Conservation (phyloP, 345 rosid genomes). For the Geranium rotundifolium region DNA sequence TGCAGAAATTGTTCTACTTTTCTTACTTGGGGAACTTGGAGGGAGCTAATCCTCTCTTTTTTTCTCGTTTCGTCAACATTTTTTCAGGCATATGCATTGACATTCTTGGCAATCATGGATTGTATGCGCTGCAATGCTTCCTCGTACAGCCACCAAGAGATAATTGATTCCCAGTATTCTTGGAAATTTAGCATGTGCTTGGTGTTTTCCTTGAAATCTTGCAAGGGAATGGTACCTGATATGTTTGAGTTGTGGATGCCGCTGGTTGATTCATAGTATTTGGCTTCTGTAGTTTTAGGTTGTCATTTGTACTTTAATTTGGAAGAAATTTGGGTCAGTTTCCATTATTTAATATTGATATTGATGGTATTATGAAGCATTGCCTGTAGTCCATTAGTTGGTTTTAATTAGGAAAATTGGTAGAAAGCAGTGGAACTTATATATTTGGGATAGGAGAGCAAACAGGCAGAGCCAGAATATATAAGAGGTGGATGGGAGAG, state of each 20-base stretch:
- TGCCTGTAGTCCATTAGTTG: too few relatives aligned
- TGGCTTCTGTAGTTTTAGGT: constrained; percentile 7
- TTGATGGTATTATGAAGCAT: too few relatives aligned
- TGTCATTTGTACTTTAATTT: constrained; percentile 3
- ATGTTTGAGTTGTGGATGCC: constrained; percentile 52
- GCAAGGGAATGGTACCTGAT: constrained; percentile 13
- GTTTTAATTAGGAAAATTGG: too few relatives aligned
- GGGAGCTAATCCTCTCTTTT: constrained; percentile 3
- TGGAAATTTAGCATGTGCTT: constrained; percentile 31
- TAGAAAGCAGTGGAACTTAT: too few relatives aligned
- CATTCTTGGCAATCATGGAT: constrained; percentile 35
- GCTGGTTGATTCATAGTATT: constrained; percentile 50
- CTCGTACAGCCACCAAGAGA: constrained; percentile 36
- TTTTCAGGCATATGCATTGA: constrained; percentile 26
- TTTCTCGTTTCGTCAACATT: neutral
- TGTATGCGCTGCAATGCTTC: constrained; percentile 24
- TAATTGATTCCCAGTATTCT: constrained; percentile 25
- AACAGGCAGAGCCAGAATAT: neutral
- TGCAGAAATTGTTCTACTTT: too few relatives aligned
- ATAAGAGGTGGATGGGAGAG: neutral
- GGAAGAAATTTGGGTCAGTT: too few relatives aligned
- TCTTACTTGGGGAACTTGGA: neutral
- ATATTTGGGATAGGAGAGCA: neutral
- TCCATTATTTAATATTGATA: too few relatives aligned
- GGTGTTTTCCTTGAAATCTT: constrained; percentile 23